These are phyloP conservation scores for Cryptomeria japonica DNA, from an alignment of 75 land plant species.

Conservation along the genomic window DNA sequence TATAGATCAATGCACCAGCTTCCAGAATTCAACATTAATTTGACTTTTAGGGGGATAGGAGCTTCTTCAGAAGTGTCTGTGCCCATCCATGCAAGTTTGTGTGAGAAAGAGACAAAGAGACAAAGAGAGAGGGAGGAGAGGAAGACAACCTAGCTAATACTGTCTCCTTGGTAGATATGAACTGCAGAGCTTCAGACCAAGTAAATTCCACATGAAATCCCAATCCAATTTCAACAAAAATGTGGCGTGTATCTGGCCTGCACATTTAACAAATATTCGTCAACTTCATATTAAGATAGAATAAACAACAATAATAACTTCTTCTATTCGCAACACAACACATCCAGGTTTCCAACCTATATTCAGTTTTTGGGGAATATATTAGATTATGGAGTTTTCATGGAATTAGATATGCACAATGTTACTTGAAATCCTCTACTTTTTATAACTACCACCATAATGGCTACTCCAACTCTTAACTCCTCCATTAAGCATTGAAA, in stretches of 20 bases:
- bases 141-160: conserved; percentile 44
- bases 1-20: not conserved
- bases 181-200: conserved; percentile 86
- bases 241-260: conserved; percentile 84
- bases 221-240: conserved; percentile 89
- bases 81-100: not conserved
- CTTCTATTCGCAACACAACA: not conserved
- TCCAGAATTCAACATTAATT: not conserved
- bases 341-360: no score
- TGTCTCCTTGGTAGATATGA: conserved; percentile 60
- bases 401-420: conserved; percentile 1
- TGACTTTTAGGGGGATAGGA: not conserved
- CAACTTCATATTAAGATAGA: not conserved
- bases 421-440: not conserved
- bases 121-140: conserved; percentile 5
- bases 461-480: not conserved
- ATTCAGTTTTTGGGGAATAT: not conserved
- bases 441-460: not conserved
- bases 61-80: not conserved
- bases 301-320: not conserved
- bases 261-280: conserved; percentile 6
- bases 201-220: conserved; percentile 97
- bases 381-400: not conserved
- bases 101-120: not conserved
- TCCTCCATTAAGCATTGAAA: not conserved